These are phyloP conservation scores for Leccinum subrobustum DNA, from an alignment of 1,284 basidiomycete genomes.

Conservation along the genomic window DNA sequence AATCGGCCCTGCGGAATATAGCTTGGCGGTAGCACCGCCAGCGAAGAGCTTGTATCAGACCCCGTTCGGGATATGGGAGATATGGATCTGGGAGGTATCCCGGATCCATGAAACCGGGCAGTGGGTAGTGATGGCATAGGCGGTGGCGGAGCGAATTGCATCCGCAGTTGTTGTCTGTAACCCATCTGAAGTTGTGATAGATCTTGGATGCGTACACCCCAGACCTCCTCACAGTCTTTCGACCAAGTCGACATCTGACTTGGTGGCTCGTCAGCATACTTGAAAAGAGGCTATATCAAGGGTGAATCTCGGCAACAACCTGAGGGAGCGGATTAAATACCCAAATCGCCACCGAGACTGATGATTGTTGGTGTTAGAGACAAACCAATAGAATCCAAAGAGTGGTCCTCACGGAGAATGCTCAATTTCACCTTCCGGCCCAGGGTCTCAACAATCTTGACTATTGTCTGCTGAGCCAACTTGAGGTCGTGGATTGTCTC, in stretches of 20 bases:
- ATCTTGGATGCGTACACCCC: constrained; percentile 55
- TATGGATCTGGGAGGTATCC: constrained; percentile 16
- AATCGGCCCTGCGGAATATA: constrained; percentile 19
- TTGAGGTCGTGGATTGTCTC: constrained; percentile 31
- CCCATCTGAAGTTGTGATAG: constrained; percentile 17
- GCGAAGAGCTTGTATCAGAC: constrained; percentile 20
- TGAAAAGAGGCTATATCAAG: constrained; percentile 54
- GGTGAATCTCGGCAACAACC: constrained; percentile 12
- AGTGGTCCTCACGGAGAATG: constrained; percentile 55
- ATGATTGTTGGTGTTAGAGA: constrained; percentile 8
- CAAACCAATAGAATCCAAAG: not conserved
- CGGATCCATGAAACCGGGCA: constrained; percentile 15
- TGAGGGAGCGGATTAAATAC: constrained; percentile 38
- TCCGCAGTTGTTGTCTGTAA: constrained; percentile 13
- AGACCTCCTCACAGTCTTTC: constrained; percentile 60
- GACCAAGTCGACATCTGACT: constrained; percentile 53
- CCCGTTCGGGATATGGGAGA: constrained; percentile 24
- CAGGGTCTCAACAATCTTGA: constrained; percentile 57
- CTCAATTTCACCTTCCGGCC: constrained; percentile 67
- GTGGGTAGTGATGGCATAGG: constrained; percentile 1
- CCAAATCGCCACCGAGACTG: constrained; percentile 65
- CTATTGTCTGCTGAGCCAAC: constrained; percentile 58
- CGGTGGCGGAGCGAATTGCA: constrained; percentile 16
- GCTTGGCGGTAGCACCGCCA: constrained; percentile 12
- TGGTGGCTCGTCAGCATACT: constrained; percentile 56